phyloP scores from a whole-genome alignment of 2,329 filamentous ascomycete genomes.

The Fusarium graminum region DNA sequence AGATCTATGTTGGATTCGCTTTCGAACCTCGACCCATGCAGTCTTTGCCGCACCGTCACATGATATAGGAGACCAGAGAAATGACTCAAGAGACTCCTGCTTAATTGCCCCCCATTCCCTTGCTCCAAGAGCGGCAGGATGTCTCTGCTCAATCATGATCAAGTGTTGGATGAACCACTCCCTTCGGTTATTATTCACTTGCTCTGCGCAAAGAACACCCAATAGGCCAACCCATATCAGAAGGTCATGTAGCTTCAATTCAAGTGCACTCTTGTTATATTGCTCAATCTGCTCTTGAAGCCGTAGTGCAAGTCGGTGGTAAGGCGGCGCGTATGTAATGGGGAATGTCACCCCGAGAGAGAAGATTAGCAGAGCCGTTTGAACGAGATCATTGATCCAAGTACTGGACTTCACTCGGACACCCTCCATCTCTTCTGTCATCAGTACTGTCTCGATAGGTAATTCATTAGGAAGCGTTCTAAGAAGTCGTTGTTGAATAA shows the following conservation, averaged over 20 bases:
- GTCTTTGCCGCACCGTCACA: neutral
- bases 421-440: rapidly evolving
- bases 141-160: neutral
- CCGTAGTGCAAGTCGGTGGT: neutral
- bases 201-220: neutral
- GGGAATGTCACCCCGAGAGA: constrained; percentile 1
- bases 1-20: neutral
- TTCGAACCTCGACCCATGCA: neutral
- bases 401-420: rapidly evolving
- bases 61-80: neutral
- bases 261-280: rapidly evolving
- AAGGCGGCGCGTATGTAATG: constrained; percentile 11
- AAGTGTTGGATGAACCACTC: neutral
- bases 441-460: too few species aligned
- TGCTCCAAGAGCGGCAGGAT: rapidly evolving
- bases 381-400: neutral
- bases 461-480: neutral
- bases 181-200: neutral
- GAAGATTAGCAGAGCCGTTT: constrained; percentile 8
- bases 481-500: constrained; percentile 14
- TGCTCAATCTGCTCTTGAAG: neutral
- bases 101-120: neutral
- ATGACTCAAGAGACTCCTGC: neutral
- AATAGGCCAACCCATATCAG: constrained; percentile 11
- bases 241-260: rapidly evolving